Evolutionary conservation across 345 rosid genomes (phyloP).

Genomic region (Excoecaria cochinchinensis): DNA sequence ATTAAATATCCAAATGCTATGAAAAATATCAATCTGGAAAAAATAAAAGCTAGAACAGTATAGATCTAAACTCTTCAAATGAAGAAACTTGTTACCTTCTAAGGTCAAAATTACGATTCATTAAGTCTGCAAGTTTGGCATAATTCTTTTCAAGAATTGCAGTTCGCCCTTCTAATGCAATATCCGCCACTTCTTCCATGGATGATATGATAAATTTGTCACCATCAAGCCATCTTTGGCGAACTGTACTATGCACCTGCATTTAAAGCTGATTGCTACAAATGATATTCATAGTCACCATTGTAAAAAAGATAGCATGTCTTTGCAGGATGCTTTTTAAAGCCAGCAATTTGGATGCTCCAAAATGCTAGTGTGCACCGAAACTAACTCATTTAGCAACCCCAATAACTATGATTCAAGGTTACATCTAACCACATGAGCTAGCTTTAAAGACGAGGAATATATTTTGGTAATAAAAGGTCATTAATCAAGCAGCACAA

Average conservation of each 20-base stretch:
- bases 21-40: neutral
- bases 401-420: neutral
- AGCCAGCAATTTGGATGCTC: neutral
- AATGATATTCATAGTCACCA: neutral
- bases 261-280: conserved; percentile 12
- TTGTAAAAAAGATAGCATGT: neutral
- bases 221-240: conserved; percentile 88
- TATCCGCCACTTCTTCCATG: conserved; percentile 65
- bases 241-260: conserved; percentile 85
- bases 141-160: conserved; percentile 64
- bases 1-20: neutral
- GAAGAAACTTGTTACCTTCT: conserved; percentile 50
- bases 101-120: conserved; percentile 82
- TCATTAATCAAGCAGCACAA: neutral
- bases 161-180: conserved; percentile 63
- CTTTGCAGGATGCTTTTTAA: neutral
- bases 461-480: neutral
- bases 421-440: neutral
- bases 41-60: neutral
- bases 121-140: conserved; percentile 61
- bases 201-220: conserved; percentile 68
- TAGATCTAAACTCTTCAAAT: neutral
- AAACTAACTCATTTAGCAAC: neutral
- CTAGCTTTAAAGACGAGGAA: neutral
- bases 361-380: neutral